These are phyloP conservation scores for Dryas alaskensis DNA, from an alignment of 306 rosid genomes.

Conservation along the genomic window DNA sequence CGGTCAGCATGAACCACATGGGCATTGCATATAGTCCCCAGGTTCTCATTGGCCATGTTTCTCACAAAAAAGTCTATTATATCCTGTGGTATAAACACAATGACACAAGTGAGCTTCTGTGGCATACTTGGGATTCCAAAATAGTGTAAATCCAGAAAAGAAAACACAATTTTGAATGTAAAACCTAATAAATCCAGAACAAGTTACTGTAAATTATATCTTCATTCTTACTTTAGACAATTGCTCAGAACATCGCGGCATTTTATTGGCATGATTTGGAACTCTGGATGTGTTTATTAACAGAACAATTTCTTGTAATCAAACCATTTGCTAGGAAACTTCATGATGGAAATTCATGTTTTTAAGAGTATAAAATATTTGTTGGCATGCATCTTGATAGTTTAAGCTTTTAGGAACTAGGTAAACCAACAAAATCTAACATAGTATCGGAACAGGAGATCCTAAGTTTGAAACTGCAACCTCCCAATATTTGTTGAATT, in stretches of 20 bases:
- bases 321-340: background rate
- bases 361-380: background rate
- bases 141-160: background rate
- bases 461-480: background rate
- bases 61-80: conserved; percentile 54
- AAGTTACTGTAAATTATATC: background rate
- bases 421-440: background rate
- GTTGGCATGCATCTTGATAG: background rate
- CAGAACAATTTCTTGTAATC: background rate
- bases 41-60: conserved; percentile 71
- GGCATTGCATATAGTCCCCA: conserved; percentile 82
- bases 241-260: background rate
- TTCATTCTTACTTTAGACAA: background rate
- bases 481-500: background rate
- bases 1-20: conserved; percentile 94
- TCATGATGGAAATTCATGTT: background rate
- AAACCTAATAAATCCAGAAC: background rate
- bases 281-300: background rate
- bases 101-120: background rate
- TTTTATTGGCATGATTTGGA: background rate
- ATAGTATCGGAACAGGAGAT: background rate
- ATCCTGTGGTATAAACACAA: conserved; percentile 52
- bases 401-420: background rate
- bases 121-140: conserved; percentile 5
- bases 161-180: background rate